These are phyloP conservation scores for Coniosporium apollinis DNA, from an alignment of 495 filamentous ascomycete species.

Conservation along the genomic window DNA sequence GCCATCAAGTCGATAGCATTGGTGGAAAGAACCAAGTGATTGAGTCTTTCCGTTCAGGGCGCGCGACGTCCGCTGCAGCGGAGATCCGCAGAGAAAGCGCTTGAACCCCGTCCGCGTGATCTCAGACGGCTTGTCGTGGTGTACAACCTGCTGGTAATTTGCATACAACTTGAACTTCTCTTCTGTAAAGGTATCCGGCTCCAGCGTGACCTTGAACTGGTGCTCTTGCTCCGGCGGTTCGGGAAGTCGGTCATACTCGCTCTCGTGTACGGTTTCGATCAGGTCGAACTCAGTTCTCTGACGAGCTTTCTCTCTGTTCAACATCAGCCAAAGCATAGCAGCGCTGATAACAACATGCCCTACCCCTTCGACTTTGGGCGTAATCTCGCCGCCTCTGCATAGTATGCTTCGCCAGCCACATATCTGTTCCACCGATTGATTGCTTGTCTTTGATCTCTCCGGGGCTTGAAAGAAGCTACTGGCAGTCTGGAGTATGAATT, in stretches of 20 bases:
- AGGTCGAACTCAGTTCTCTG: conserved; percentile 64
- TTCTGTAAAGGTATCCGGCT: conserved; percentile 62
- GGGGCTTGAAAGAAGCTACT: conserved; percentile 48
- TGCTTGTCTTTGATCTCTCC: conserved; percentile 70
- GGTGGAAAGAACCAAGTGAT: conserved; percentile 76
- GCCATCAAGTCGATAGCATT: conserved; percentile 86
- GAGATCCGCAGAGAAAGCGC: conserved; percentile 71
- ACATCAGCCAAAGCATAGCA: conserved; percentile 2
- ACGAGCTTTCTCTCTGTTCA: conserved; percentile 47
- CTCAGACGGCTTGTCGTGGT: conserved; percentile 51
- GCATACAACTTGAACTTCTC: conserved; percentile 74
- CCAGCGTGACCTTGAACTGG: conserved; percentile 61
- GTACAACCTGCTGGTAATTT: conserved; percentile 73
- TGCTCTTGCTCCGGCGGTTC: conserved; percentile 53
- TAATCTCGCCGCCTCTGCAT: conserved; percentile 49
- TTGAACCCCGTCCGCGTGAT: conserved; percentile 56
- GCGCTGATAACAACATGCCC: conserved; percentile 9
- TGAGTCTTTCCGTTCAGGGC: conserved; percentile 33
- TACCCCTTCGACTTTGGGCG: conserved; percentile 65
- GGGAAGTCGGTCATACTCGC: conserved; percentile 40
- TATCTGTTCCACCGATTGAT: conserved; percentile 82
- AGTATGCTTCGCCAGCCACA: conserved; percentile 65
- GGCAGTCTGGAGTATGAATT: conserved; percentile 38
- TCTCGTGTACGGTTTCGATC: conserved; percentile 51
- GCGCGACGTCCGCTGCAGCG: conserved; percentile 38